These are phyloP conservation scores for Suillus occidentalis DNA, from an alignment of 768 basidiomycete species.

Conservation along the genomic window DNA sequence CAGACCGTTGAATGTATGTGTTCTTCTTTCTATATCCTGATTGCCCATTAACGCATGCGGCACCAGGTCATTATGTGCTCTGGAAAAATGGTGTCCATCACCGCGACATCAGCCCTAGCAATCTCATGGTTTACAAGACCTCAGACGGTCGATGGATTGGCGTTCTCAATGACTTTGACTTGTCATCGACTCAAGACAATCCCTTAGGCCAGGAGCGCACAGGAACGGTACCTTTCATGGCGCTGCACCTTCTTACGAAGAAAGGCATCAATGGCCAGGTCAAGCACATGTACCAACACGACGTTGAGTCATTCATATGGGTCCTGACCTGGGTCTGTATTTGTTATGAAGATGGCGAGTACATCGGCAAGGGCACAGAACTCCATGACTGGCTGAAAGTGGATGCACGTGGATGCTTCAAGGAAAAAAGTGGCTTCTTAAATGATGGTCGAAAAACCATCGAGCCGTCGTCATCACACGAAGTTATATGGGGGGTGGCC, in stretches of 20 bases:
- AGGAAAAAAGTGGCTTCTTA: neutral
- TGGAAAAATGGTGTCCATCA: neutral
- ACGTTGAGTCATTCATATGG: conserved; percentile 4
- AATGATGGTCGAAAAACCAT: too few species aligned
- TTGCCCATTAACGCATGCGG: neutral
- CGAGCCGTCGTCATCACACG: too few species aligned
- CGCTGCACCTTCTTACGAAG: neutral
- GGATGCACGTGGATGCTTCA: neutral
- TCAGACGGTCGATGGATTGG: neutral
- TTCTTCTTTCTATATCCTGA: neutral
- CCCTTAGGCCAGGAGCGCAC: conserved; percentile 5
- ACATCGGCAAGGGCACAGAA: neutral
- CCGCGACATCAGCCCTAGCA: conserved; percentile 8
- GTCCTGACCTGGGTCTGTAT: conserved; percentile 1
- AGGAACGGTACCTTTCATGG: conserved; percentile 14
- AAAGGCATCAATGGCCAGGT: neutral
- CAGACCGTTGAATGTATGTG: conserved; percentile 5
- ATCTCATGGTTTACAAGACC: conserved; percentile 9
- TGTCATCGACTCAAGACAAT: neutral
- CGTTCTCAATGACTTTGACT: conserved; percentile 15
- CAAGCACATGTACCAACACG: neutral
- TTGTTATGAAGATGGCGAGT: neutral
- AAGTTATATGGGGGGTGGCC: too few species aligned
- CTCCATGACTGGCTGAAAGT: neutral
- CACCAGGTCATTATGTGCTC: conserved; percentile 9